Base-by-base conservation (phyloP, 2,329 filamentous ascomycete species). In the Paraphoma chrysanthemicola region DNA sequence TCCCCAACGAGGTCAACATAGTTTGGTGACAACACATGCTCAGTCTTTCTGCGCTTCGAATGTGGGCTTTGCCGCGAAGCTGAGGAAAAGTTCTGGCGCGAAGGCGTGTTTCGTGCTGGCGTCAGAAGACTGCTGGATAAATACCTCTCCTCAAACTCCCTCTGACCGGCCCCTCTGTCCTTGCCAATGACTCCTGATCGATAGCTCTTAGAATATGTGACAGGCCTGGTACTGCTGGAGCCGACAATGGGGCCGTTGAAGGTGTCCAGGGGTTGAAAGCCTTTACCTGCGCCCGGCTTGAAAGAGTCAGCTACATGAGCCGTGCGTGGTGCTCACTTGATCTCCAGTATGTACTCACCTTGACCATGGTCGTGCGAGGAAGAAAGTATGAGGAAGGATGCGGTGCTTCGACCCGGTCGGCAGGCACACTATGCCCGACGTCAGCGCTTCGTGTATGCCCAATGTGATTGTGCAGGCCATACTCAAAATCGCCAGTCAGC, bases 41-140 rank as follows among this genome's bases (percentile, higher is more conserved):
- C 46, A 6, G 43, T 66, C 33, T 68, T 73, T 44, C 61, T 61
- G 31, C 69, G 59, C 39, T 73, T 73, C 8, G 23, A 17, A 11
- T 58, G 45, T 9, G 46, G 39, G 23, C 42, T 14, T 16, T 36
- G 23, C 49, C 28, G 36, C 44, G 11, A 42, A 38, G 16, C 38
- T 30, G 18, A 29, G 18, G 41, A 31, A 8, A 48, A 43, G 4
- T 47, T 38, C 31, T 49, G 39, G 23, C 43, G 51, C 9, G 51
- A 49, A 17, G 31, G 28, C 10, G 7, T 7, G 23, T 44, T 48
- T 10, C 48, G 52, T 18, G 33, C 10, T 11, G 58, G 44, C 18
- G 57, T 47, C 6, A 44, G 11, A n/a, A n/a, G 16, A n/a, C 6
- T 6, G 3, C 33, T 38, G 3, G 23, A 23, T 23, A 23, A 3